Evolutionary conservation across 169 alveolate genomes (phyloP).

Genomic region (Cryptosporidium canis): DNA sequence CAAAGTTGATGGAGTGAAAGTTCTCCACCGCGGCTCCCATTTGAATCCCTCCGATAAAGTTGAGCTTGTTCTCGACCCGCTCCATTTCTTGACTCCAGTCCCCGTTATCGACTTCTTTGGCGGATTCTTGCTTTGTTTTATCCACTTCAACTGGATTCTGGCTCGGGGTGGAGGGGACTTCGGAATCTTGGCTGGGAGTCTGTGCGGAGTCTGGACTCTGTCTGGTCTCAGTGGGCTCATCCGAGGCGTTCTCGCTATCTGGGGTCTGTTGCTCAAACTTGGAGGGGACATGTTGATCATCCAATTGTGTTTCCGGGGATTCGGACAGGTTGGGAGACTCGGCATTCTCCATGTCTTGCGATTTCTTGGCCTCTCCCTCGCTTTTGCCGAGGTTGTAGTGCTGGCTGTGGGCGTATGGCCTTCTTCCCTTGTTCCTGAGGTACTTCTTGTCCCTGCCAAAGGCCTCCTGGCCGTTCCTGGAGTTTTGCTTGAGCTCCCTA

Average conservation of each 20-base stretch:
- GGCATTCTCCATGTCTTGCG: neutral
- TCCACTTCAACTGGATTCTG: no score
- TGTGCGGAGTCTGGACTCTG: no score
- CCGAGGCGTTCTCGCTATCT: no score
- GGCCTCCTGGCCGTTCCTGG: neutral
- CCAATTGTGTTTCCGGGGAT: neutral
- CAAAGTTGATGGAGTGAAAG: neutral
- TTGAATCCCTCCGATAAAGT: neutral
- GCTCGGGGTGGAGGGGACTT: no score
- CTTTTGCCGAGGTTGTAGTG: neutral
- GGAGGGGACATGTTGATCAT: neutral
- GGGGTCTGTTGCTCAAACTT: neutral
- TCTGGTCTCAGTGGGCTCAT: no score
- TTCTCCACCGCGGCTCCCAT: neutral
- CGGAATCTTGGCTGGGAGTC: no score
- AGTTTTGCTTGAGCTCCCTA: constrained; percentile 13
- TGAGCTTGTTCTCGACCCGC: neutral
- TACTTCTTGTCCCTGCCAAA: neutral
- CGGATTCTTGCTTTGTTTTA: no score
- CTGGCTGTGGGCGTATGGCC: neutral
- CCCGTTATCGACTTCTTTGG: neutral
- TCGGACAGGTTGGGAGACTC: neutral
- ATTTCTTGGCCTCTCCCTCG: neutral
- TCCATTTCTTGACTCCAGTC: neutral
- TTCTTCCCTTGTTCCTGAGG: neutral